Evolutionary conservation across 768 basidiomycete genomes (phyloP).

Genomic region (Mycena epipterygia): DNA sequence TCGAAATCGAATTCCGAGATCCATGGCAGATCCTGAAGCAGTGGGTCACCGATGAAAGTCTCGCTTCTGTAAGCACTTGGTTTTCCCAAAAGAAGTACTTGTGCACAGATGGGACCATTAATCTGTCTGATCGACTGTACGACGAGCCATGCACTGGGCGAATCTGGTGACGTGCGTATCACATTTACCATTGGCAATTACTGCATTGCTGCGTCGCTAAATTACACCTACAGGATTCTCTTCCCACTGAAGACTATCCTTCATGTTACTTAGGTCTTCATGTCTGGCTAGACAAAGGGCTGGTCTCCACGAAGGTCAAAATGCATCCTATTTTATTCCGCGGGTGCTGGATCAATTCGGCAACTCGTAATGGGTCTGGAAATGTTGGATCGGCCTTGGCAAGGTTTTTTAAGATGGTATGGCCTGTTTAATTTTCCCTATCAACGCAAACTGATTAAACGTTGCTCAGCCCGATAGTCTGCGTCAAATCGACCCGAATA

Average conservation of each 20-base stretch:
- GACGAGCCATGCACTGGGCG: slow-evolving; percentile 34
- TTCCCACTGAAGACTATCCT: slow-evolving; percentile 16
- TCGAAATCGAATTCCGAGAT: slow-evolving; percentile 34
- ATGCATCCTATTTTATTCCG: slow-evolving; percentile 39
- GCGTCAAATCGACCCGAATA: slow-evolving; percentile 23
- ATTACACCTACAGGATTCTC: slow-evolving; percentile 6
- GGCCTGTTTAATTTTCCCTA: background rate
- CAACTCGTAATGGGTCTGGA: slow-evolving; percentile 40
- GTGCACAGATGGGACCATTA: slow-evolving; percentile 17
- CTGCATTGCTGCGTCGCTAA: background rate
- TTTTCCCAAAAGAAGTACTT: slow-evolving; percentile 30
- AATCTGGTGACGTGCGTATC: slow-evolving; percentile 33
- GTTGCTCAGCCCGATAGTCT: slow-evolving; percentile 5
- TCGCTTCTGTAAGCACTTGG: slow-evolving; percentile 27
- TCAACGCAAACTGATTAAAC: background rate
- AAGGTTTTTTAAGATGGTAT: slow-evolving; percentile 37
- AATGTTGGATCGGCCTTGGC: slow-evolving; percentile 37
- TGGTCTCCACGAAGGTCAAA: slow-evolving; percentile 34
- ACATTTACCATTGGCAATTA: background rate
- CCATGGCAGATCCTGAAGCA: slow-evolving; percentile 36
- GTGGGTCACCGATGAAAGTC: slow-evolving; percentile 25
- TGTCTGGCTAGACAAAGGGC: slow-evolving; percentile 40
- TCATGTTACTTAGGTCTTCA: slow-evolving; percentile 33
- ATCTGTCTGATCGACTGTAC: slow-evolving; percentile 20
- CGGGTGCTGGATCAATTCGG: slow-evolving; percentile 32